A percentile compares a stretch with the other conserved stretches of the same genome.
Conservation (phyloP, 2,329 filamentous ascomycete genomes). For the Cladobotryum mycophilum region DNA sequence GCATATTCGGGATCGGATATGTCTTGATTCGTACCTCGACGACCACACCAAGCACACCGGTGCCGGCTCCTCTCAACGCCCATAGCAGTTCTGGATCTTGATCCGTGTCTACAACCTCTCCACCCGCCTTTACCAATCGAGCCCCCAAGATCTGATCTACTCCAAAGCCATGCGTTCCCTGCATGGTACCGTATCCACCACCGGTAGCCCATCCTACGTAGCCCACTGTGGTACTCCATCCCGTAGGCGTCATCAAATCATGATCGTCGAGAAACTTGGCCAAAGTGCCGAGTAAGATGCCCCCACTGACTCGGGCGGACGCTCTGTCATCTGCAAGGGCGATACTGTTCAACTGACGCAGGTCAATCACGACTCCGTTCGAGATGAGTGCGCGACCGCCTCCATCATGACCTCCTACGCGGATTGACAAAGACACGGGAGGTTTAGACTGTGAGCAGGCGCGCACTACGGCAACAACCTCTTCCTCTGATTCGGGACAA, state of each 20-base stretch:
- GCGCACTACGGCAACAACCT: constrained; percentile 2
- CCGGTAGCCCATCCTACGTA: constrained; percentile 30
- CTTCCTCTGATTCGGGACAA: background rate
- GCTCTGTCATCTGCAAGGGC: constrained; percentile 5
- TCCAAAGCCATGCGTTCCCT: constrained; percentile 24
- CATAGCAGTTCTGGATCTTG: constrained; percentile 19
- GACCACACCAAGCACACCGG: constrained; percentile 21
- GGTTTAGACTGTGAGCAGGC: background rate
- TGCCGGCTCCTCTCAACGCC: constrained; percentile 22
- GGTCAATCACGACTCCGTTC: constrained; percentile 9
- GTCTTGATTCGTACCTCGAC: constrained; percentile 22
- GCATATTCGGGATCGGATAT: constrained; percentile 11
- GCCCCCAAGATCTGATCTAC: constrained; percentile 32
- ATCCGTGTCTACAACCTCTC: constrained; percentile 21
- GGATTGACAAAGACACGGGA: constrained; percentile 6
- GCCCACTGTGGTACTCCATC: constrained; percentile 18
- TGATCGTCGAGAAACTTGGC: constrained; percentile 8
- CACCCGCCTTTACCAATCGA: constrained; percentile 21
- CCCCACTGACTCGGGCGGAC: constrained; percentile 7
- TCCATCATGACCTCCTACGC: constrained; percentile 12
- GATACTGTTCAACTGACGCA: constrained; percentile 8
- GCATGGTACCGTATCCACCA: constrained; percentile 30
- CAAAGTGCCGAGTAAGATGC: constrained; percentile 4
- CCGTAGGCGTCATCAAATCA: constrained; percentile 11
- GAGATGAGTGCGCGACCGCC: constrained; percentile 7